Evolutionary conservation across 257 asterid genomes (phyloP), one percentile per base, ranked within the genome.

Genomic region (Echium plantagineum): DNA sequence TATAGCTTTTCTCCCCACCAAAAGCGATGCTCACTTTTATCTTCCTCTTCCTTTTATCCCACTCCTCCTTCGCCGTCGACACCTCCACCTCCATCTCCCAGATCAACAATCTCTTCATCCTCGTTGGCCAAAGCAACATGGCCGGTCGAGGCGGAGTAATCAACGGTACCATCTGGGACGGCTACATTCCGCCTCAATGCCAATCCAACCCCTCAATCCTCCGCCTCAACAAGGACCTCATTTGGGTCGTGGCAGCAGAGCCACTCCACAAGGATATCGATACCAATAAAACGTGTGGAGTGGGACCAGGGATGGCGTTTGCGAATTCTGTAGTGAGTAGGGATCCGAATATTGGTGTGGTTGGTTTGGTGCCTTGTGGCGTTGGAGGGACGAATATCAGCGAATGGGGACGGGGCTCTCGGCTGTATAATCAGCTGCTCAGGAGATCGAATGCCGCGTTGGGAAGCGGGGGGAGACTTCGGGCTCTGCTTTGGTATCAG

Each of bases 121-220:
- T 90, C 6, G 96, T 90, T 55, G 96, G 96, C 17, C 94, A 90
- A 22, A 85, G 94, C 81, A 90, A 90, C 71, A 90, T 90, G 97
- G 67, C 96, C 24, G 97, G 97, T 30, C 71, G 96, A 7, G 97
- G 96, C 0, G 96, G 94, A 8, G 90, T 85, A 2, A 22, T 67
- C 15, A 75, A 83, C 55, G 63, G 13, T 71, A 53, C 57, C 57
- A 75, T 81, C 1, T 90, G 97, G 97, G 90, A 90, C 57, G 80
- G 83, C 0, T 18, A 71, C 8, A 66, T 87, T 17, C 96, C 96
- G 0, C 74, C 62, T 0, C 71, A 82, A 22, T 80, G 84, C 72
- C 71, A 9, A 1, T 16, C 88, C 62, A 63, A 63, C 19, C 69
- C 79, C 5, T 59, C 55, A 0, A 63, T 87, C 53, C 81, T 79